phyloP scores from a whole-genome alignment of 768 basidiomycete genomes.

The Chalciporus sphaerocephalus region DNA sequence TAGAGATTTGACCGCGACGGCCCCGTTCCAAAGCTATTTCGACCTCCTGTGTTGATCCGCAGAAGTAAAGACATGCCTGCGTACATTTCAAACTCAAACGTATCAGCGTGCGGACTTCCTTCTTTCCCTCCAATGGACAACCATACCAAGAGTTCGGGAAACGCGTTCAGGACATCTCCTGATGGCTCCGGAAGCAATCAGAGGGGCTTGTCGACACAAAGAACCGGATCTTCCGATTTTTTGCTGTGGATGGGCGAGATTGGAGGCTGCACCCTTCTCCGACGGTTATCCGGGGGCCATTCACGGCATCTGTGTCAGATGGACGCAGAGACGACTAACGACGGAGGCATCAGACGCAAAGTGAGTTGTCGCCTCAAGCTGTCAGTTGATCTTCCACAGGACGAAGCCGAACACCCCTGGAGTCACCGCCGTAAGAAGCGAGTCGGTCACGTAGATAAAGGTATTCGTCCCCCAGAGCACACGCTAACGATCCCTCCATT shows the following conservation, averaged over 20 bases:
- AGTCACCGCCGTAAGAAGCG: constrained; percentile 4
- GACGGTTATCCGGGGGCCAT: too few relatives aligned
- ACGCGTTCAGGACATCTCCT: not conserved
- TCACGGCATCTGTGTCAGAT: not conserved
- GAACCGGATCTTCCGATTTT: constrained; percentile 8
- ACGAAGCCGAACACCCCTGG: not conserved
- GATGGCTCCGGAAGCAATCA: too few relatives aligned
- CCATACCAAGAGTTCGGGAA: not conserved
- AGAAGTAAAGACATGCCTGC: constrained; percentile 5
- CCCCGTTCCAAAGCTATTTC: not conserved
- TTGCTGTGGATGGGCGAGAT: constrained; percentile 15
- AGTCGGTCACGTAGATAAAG: constrained; percentile 13
- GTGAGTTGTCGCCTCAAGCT: too few relatives aligned
- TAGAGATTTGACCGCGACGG: constrained; percentile 10
- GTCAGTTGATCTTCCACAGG: not conserved
- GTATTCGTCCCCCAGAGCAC: not conserved
- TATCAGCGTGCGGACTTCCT: not conserved
- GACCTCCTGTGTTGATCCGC: constrained; percentile 7
- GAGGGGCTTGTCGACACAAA: not conserved
- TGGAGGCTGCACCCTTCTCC: not conserved
- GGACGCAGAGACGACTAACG: not conserved
- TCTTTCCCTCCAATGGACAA: not conserved
- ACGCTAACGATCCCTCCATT: not conserved
- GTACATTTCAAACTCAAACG: not conserved
- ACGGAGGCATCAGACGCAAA: not conserved